Conservation (phyloP, 2,329 filamentous ascomycete genomes). For the Xylariales sp. region DNA sequence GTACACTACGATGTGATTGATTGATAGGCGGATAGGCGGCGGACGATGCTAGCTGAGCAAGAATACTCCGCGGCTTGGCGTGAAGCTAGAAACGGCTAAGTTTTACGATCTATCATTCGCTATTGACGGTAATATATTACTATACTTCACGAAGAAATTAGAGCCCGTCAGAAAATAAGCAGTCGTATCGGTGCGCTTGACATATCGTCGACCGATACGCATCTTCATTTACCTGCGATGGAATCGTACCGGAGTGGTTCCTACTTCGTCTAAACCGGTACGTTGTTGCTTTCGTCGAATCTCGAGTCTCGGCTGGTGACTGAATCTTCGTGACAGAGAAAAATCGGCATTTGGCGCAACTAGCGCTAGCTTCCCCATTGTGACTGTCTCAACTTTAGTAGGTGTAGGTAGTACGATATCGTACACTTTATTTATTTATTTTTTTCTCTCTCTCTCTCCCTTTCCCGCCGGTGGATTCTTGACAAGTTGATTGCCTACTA, state of each 20-base stretch:
- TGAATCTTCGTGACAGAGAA: background rate
- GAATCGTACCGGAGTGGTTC: background rate
- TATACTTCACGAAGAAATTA: constrained; percentile 10
- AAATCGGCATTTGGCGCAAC: background rate
- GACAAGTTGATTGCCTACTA: constrained; percentile 1
- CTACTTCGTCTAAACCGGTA: background rate
- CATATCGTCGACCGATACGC: background rate
- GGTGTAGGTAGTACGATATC: too few relatives aligned
- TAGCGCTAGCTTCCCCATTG: constrained; percentile 7
- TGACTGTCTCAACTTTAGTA: background rate
- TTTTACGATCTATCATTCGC: constrained; percentile 23
- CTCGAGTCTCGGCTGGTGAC: constrained; percentile 6
- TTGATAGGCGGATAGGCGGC: constrained; percentile 16
- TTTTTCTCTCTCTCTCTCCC: background rate
- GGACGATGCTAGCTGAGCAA: constrained; percentile 10
- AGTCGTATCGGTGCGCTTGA: background rate
- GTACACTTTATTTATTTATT: background rate
- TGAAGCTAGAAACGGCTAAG: constrained; percentile 6
- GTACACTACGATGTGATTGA: background rate
- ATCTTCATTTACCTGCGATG: background rate
- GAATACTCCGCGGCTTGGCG: constrained; percentile 21
- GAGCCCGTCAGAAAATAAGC: background rate
- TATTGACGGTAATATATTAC: constrained; percentile 1
- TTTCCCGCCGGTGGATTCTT: background rate
- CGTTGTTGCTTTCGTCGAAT: background rate